Base-by-base conservation (phyloP, 2,329 filamentous ascomycete species). In the Colletotrichum liaoningense region DNA sequence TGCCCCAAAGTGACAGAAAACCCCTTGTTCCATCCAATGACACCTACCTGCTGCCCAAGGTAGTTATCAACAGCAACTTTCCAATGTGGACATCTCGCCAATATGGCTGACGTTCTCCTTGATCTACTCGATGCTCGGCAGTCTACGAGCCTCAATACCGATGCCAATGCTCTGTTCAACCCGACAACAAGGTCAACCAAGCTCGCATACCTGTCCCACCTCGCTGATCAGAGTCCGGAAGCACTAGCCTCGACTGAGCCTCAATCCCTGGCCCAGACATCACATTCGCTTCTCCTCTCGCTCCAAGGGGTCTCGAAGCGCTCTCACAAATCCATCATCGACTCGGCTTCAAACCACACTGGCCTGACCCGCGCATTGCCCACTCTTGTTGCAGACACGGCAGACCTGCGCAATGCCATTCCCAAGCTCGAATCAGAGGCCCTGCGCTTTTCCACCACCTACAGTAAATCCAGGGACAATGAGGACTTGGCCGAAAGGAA, bases 291-390 rank as follows among this genome's bases (percentile, higher is more conserved):
- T 54, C 89, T 96, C 16, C 90, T 97, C 54, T 94, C 95, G 0
- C 88, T 98, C 1, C 97, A 99, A 81, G 90, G 91, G 0, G 90
- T 98, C 63, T 96, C 95, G 8, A 97, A 97, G 78, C 93, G 94
- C 77, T 98, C 95, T 0, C 93, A 98, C 83, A 94, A 93, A 80
- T 88, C 92, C 22, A 92, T 98, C 76, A 95, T 98, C 77, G 88
- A 92, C 66, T 97, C 96, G 4, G 92, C 94, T 26, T 89, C 91
- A 77, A 92, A 94, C 77, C 92, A 98, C 78, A 89, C 90, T n/a
- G 91, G 91, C 11, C 88, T 98, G 8, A 87, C 88, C 63, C 86
- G 88, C n/a, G 90, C 92, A 1, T 86, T 99, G n/a, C 94, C 95
- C 0, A 82, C 86, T 16, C 85, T 98, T 57, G 90, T 90, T 49